Base-by-base conservation (phyloP, 2,329 filamentous ascomycete genomes). In the Fusarium secorum region DNA sequence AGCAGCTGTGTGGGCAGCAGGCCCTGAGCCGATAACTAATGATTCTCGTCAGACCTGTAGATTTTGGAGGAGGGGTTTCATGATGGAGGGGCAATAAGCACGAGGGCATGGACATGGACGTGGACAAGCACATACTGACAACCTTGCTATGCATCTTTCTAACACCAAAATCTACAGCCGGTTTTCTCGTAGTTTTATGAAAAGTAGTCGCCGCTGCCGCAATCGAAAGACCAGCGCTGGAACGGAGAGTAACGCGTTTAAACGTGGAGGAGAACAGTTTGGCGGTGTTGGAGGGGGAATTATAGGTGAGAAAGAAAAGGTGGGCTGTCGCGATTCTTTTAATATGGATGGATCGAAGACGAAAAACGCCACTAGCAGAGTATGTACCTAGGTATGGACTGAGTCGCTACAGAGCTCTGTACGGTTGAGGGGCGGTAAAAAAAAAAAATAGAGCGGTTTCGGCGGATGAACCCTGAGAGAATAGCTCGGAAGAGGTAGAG, bases 1-100 rank as follows among this genome's bases (percentile, higher is more conserved):
- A 81, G 96, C 96, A 69, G 96, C 96, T 49, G 96, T 99, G 85
- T 99, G 96, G 83, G 95, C 96, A 76, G 95, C 96, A 71, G 96
- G 96, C 85, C 96, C 96, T 70, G 96, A 99, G 85, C 96, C 95
- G 84, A 93, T 92, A 79, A 94, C 88, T 90, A 63, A 64, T 69
- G 33, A 49, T 24, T 49, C 63, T 48, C 35, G 66, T 68, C 44
- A 62, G 62, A 49, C 36, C 42, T 32, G 35, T 48, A 24, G 36
- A 22, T 30, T 22, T 41, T 51, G 30, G 32, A 48, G 59, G 64
- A 53, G 49, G 44, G 39, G 49, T 54, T 61, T 67, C 44, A 44
- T 45, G 30, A 67, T 63, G 41, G 46, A 58, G 65, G 64, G 73
- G 71, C 46, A 65, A 26, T 11, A 35, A 41, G 49, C 49, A 53